Evolutionary conservation across 2,329 filamentous ascomycete species (phyloP).

Genomic region (Tolypocladium pustulatum): DNA sequence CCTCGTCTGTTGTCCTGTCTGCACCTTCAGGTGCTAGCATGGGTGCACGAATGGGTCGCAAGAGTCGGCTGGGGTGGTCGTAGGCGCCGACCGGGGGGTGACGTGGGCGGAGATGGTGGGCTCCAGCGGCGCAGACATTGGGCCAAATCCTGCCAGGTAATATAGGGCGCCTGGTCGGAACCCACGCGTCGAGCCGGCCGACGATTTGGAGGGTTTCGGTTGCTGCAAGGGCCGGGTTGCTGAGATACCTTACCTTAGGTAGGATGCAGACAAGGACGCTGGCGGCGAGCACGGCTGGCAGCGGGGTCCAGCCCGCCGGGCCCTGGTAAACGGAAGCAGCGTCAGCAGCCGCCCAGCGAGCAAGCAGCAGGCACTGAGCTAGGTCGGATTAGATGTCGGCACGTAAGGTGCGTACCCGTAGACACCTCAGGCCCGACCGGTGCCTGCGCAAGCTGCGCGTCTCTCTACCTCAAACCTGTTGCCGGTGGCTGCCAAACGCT

Average conservation of each 20-base stretch:
- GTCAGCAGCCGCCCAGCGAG: too few species aligned
- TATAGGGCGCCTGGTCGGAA: background rate
- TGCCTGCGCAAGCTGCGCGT: too few species aligned
- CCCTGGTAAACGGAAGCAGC: too few species aligned
- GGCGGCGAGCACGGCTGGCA: background rate
- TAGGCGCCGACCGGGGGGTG: background rate
- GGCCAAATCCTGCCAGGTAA: background rate
- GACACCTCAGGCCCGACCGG: too few species aligned
- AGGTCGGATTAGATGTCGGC: too few species aligned
- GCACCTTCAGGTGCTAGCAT: background rate
- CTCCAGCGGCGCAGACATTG: background rate
- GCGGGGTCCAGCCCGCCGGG: background rate
- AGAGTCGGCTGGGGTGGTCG: background rate
- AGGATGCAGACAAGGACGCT: background rate
- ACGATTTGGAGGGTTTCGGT: background rate
- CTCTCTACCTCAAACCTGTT: too few species aligned
- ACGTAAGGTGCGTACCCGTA: too few species aligned
- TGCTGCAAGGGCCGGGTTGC: background rate
- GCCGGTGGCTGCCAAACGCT: too few species aligned
- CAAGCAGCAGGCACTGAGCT: too few species aligned
- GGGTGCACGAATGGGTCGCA: background rate
- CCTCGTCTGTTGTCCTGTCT: background rate
- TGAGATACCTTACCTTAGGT: too few species aligned
- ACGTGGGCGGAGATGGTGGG: background rate
- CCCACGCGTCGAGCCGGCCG: background rate